These are phyloP conservation scores for Immersiella caudata DNA, from an alignment of 495 filamentous ascomycete species.

Conservation along the genomic window DNA sequence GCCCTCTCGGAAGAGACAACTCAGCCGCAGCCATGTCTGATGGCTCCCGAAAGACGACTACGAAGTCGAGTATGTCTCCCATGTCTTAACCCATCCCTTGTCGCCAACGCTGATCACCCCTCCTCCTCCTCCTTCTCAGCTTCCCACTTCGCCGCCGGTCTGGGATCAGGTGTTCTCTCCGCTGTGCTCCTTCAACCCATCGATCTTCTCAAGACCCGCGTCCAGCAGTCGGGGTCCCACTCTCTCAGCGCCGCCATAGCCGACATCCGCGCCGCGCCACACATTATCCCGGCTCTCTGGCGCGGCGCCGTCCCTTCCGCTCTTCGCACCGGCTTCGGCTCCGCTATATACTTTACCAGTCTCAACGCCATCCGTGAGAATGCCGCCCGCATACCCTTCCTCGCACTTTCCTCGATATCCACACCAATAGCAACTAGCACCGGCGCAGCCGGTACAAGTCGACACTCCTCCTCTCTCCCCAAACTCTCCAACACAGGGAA, in stretches of 20 bases:
- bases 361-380: slow-evolving; percentile 80
- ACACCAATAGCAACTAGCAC: slow-evolving; percentile 31
- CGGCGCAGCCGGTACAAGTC: background rate
- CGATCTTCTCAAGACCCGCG: slow-evolving; percentile 93
- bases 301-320: slow-evolving; percentile 89
- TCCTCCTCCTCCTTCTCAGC: slow-evolving; percentile 31
- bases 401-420: slow-evolving; percentile 14
- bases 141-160: slow-evolving; percentile 89
- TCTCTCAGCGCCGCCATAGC: slow-evolving; percentile 72
- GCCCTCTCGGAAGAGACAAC: background rate
- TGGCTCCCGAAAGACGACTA: slow-evolving; percentile 36
- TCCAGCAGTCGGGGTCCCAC: slow-evolving; percentile 71
- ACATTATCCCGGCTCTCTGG: slow-evolving; percentile 76
- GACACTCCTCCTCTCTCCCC: slow-evolving; percentile 70
- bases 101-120: slow-evolving; percentile 13
- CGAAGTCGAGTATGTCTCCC: slow-evolving; percentile 38
- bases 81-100: background rate
- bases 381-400: slow-evolving; percentile 56
- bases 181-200: slow-evolving; percentile 92
- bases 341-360: slow-evolving; percentile 89
- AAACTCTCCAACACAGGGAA: slow-evolving; percentile 86
- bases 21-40: slow-evolving; percentile 37
- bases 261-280: slow-evolving; percentile 62
- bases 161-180: slow-evolving; percentile 81
- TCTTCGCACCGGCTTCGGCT: slow-evolving; percentile 88